Evolutionary conservation across 495 filamentous ascomycete species (phyloP), one percentile per base, ranked within the genome.

Genomic region (Xylaria sp.): DNA sequence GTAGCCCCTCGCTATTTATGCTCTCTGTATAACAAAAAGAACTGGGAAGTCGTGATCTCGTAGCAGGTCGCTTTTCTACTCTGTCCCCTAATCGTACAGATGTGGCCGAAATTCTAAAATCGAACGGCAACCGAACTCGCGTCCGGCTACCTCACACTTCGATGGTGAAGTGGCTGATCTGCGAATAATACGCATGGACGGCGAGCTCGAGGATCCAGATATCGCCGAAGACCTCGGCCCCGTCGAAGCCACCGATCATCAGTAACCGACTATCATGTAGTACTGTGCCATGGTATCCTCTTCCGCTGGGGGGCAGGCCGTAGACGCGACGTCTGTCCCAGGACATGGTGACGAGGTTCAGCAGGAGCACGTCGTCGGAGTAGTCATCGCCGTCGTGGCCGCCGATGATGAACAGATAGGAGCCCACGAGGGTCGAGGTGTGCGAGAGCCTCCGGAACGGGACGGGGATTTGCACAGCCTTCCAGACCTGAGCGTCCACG

Each of bases 381-480:
- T 91, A 91, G 78, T 91, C 89, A 68, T 88, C 87, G 17, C 89
- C 89, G 74, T 91, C 89, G 78, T 91, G 89, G 19, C 89, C 89
- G 29, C 89, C 89, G 24, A 91, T 82, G 3, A 91, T 86, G 75
- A 91, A 91, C 9, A 91, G 80, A 71, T 91, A 91, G 31, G 86
- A 89, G 11, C 89, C 89, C 46, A 91, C 88, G 35, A 91, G 87
- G 50, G 89, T 91, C 15, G 88, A 85, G 31, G 89, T 90, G 74
- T 91, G 89, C 61, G 86, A 88, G 33, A 91, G 81, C 57, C 89
- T 83, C 31, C 86, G 85, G 72, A 84, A 90, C 35, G 86, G 87
- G 19, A 86, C 64, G 37, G 84, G 84, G 48, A 88, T 86, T 46
- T 76, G 69, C 70, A 90, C 88, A 21, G 77, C 71, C 65, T 82